Evolutionary conservation across 108 stramenopile genomes (phyloP).

Genomic region (Conticribra guillardii): DNA sequence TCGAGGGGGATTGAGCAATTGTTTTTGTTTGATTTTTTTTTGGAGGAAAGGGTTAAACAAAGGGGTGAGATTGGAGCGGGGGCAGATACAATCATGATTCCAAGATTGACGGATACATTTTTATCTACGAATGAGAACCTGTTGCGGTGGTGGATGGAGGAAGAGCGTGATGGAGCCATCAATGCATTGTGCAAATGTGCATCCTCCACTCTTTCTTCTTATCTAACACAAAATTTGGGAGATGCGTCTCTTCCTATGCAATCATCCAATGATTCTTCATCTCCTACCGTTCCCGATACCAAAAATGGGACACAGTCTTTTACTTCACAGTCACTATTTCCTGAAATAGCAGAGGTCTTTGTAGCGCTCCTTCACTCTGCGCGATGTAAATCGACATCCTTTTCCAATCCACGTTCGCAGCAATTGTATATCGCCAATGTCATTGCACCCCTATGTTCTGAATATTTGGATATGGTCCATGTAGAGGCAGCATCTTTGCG

Average conservation of each 20-base stretch:
- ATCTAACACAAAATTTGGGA: constrained; percentile 27
- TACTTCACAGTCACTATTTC: constrained; percentile 24
- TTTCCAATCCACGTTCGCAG: constrained; percentile 44
- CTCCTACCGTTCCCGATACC: neutral
- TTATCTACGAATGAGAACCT: constrained; percentile 59
- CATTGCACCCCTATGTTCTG: constrained; percentile 66
- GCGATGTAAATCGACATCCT: constrained; percentile 58
- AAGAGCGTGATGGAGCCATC: constrained; percentile 63
- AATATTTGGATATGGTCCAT: constrained; percentile 73
- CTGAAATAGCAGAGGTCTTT: constrained; percentile 74
- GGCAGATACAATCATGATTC: constrained; percentile 3
- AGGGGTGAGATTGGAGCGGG: neutral
- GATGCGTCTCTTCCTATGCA: no score
- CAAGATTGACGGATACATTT: constrained; percentile 61
- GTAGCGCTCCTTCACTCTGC: constrained; percentile 69
- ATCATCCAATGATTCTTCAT: neutral
- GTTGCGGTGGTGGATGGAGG: constrained; percentile 72
- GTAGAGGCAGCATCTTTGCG: constrained; percentile 64
- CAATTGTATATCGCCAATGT: constrained; percentile 63
- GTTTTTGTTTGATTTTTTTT: constrained; percentile 66
- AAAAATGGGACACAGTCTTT: neutral
- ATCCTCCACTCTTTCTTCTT: constrained; percentile 54
- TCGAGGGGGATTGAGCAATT: constrained; percentile 72
- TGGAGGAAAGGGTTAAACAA: constrained; percentile 11
- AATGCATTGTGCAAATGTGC: constrained; percentile 52